These are phyloP conservation scores for Solanum virginianum DNA, from an alignment of 257 asterid genomes.

Conservation along the genomic window DNA sequence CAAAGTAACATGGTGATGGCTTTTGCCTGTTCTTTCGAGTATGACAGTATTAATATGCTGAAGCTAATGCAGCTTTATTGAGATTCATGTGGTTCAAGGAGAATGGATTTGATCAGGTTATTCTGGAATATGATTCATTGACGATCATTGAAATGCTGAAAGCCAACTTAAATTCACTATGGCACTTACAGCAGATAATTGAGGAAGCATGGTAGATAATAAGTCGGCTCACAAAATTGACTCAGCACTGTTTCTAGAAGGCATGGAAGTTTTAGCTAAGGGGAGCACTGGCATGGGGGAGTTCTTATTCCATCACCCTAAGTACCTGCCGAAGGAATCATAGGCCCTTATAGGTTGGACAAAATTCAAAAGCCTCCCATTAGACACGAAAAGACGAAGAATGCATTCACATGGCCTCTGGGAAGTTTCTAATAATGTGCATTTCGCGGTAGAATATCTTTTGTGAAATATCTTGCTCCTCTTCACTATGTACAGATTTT, in stretches of 20 bases:
- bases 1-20: neutral
- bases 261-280: neutral
- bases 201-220: neutral
- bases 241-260: neutral
- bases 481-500: neutral
- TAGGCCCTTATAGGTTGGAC: neutral
- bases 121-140: neutral
- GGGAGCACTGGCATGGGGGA: neutral
- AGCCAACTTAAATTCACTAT: neutral
- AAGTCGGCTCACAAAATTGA: neutral
- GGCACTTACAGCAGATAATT: neutral
- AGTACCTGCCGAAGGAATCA: neutral
- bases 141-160: neutral
- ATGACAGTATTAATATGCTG: neutral
- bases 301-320: neutral
- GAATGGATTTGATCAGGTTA: neutral
- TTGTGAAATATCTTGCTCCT: neutral
- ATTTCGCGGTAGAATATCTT: neutral
- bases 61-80: neutral
- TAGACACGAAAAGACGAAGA: neutral
- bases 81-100: neutral
- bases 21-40: neutral
- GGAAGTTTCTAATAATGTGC: neutral
- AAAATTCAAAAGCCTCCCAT: neutral
- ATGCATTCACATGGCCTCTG: neutral